These are phyloP conservation scores for Calonectria pauciramosa DNA, from an alignment of 2,329 filamentous ascomycete genomes.

Conservation along the genomic window DNA sequence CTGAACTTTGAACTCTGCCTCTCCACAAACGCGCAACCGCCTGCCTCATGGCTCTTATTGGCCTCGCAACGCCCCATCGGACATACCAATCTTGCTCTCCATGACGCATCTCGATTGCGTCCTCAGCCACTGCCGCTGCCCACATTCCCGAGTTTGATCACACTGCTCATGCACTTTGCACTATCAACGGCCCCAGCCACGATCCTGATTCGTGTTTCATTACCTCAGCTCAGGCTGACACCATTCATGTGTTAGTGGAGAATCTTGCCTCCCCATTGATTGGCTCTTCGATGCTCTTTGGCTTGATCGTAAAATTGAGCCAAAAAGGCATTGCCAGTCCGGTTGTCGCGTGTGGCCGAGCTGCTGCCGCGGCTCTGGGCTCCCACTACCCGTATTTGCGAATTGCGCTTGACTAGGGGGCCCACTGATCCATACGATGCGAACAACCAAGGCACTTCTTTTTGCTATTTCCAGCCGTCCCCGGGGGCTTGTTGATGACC, in stretches of 20 bases:
- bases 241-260: background rate
- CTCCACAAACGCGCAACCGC: slow-evolving; percentile 11
- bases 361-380: background rate
- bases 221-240: background rate
- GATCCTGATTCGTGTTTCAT: background rate
- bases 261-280: background rate
- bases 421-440: background rate
- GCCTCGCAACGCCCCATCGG: slow-evolving; percentile 12
- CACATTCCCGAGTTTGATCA: background rate
- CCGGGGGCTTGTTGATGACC: slow-evolving; percentile 7
- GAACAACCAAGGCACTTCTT: background rate
- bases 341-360: background rate
- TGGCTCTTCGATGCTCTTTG: background rate
- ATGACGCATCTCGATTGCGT: slow-evolving; percentile 11
- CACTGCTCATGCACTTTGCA: background rate
- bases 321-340: background rate
- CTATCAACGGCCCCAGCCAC: background rate
- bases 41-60: background rate
- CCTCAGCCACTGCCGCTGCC: background rate
- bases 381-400: slow-evolving; percentile 19
- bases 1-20: background rate
- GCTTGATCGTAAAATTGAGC: background rate
- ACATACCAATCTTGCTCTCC: slow-evolving; percentile 1
- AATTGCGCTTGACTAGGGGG: background rate
- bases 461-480: slow-evolving; percentile 10